phyloP scores from a whole-genome alignment of 2,329 filamentous ascomycete genomes.

The Neofusicoccum laricinum region DNA sequence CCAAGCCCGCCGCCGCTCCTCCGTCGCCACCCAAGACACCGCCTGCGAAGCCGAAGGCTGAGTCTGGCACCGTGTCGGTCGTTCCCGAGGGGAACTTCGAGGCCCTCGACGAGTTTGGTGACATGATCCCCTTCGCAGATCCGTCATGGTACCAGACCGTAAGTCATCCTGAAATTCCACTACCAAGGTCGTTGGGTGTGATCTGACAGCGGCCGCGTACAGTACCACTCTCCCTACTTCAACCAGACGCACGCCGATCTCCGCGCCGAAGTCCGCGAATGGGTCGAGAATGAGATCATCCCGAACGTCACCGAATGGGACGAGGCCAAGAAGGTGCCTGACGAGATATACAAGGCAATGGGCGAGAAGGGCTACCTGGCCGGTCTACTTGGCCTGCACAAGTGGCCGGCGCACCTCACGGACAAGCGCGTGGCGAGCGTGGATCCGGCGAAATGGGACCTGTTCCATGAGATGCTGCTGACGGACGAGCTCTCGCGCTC shows the following conservation, averaged over 20 bases:
- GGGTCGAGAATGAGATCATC: constrained; percentile 86
- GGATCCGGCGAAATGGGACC: constrained; percentile 85
- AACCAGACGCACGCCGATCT: constrained; percentile 91
- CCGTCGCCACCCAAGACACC: constrained; percentile 51
- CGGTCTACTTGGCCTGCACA: constrained; percentile 77
- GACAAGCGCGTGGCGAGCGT: constrained; percentile 73
- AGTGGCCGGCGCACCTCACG: constrained; percentile 72
- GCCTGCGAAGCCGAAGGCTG: constrained; percentile 54
- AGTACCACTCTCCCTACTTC: constrained; percentile 97
- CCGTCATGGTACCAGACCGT: constrained; percentile 94
- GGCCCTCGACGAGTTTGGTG: constrained; percentile 79
- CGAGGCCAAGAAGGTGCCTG: constrained; percentile 85
- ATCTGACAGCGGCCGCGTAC: constrained; percentile 1
- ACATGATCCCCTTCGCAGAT: constrained; percentile 86
- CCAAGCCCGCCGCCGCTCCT: constrained; percentile 35
- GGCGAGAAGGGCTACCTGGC: constrained; percentile 88
- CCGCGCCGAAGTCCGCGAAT: constrained; percentile 85
- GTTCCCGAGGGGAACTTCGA: constrained; percentile 47
- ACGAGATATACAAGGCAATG: constrained; percentile 91
- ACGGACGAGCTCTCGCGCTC: constrained; percentile 91
- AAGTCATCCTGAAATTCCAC: constrained; percentile 35
- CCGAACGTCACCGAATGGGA: constrained; percentile 96
- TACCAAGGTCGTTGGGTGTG: neutral
- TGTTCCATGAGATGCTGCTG: constrained; percentile 95
- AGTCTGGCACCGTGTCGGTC: constrained; percentile 52